These are phyloP conservation scores for Tremellales sp. DNA, from an alignment of 1,284 basidiomycete species.

Conservation along the genomic window DNA sequence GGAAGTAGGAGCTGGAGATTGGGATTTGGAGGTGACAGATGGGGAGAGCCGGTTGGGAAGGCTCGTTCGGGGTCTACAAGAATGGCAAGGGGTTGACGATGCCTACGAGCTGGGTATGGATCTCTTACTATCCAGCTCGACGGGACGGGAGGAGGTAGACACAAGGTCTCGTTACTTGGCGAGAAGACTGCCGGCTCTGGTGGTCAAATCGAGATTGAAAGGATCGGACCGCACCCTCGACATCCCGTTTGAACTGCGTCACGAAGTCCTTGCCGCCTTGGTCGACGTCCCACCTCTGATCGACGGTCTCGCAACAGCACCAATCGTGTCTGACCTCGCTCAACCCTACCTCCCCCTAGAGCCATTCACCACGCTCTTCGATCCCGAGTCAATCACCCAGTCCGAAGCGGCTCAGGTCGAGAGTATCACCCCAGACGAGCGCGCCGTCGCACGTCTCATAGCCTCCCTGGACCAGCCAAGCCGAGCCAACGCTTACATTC, in stretches of 20 bases:
- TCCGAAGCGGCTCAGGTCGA: too few relatives aligned
- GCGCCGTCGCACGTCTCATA: neutral
- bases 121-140: neutral
- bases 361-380: too few relatives aligned
- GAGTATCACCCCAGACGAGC: too few relatives aligned
- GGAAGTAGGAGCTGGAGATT: neutral
- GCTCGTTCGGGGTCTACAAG: neutral
- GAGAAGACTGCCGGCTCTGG: neutral
- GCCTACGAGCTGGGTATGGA: neutral
- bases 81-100: neutral
- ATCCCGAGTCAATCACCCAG: too few relatives aligned
- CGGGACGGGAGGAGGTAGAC: too few relatives aligned
- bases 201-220: neutral
- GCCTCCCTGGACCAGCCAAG: neutral
- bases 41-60: neutral
- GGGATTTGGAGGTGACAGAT: neutral
- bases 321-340: neutral
- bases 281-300: neutral
- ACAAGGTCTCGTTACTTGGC: too few relatives aligned
- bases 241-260: neutral
- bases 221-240: neutral
- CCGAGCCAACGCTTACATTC: neutral
- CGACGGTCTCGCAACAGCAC: neutral
- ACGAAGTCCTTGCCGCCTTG: neutral
- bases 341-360: neutral